phyloP scores from a whole-genome alignment of 768 basidiomycete genomes.

The Roridomyces roridus region DNA sequence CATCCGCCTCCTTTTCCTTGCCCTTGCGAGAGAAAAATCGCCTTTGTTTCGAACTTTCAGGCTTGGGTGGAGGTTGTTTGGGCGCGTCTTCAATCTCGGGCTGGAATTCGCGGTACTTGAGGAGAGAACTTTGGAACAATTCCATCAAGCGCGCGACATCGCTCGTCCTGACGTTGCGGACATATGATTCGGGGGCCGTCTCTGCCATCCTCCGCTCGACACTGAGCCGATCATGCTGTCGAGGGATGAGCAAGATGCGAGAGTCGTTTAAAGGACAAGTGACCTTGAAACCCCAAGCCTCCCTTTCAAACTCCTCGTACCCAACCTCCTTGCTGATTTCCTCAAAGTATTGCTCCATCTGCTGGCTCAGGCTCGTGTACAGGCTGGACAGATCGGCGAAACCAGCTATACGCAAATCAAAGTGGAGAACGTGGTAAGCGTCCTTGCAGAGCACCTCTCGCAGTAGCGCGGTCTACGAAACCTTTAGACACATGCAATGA shows the following conservation, averaged over 20 bases:
- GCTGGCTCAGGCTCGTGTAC: conserved; percentile 76
- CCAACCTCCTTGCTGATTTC: conserved; percentile 64
- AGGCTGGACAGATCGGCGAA: conserved; percentile 83
- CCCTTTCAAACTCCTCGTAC: conserved; percentile 74
- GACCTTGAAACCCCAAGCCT: conserved; percentile 85
- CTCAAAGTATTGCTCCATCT: conserved; percentile 84
- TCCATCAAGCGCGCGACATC: conserved; percentile 88
- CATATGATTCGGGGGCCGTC: conserved; percentile 46
- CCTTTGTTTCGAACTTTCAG: background rate
- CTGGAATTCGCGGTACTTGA: conserved; percentile 77
- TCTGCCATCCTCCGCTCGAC: conserved; percentile 69
- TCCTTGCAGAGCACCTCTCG: conserved; percentile 76
- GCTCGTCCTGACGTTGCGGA: conserved; percentile 67
- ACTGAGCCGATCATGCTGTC: conserved; percentile 76
- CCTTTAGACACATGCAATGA: conserved; percentile 1
- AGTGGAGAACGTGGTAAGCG: conserved; percentile 80
- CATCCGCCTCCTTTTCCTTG: conserved; percentile 32
- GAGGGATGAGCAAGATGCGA: conserved; percentile 6
- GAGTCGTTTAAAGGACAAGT: too few species aligned
- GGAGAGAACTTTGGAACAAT: conserved; percentile 78
- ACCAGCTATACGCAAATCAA: conserved; percentile 83
- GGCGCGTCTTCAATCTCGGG: background rate
- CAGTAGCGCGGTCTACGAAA: conserved; percentile 70
- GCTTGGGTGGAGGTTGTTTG: conserved; percentile 1
- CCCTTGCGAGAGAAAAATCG: conserved; percentile 41